A percentile compares a stretch with the other conserved stretches of the same genome.
Conservation (phyloP, 129 eudicot species). For the Flaveria linearis region DNA sequence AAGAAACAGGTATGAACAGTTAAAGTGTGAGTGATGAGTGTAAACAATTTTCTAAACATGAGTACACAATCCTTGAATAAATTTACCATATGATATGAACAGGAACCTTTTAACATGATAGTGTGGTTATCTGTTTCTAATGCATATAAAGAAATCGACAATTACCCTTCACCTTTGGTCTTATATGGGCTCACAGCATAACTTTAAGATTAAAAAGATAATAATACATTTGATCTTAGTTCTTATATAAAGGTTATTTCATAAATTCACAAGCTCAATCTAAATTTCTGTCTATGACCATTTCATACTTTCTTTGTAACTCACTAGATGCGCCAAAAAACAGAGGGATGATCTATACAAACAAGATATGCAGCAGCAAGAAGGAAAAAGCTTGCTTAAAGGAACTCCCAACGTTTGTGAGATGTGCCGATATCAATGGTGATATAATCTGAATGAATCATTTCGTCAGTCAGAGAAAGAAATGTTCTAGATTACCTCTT, state of each 20-base stretch:
- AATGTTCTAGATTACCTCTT: background rate
- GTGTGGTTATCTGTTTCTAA: background rate
- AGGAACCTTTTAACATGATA: background rate
- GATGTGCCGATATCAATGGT: background rate
- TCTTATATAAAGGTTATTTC: background rate
- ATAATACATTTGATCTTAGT: background rate
- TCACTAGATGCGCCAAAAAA: background rate
- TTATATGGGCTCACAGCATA: constrained; percentile 7
- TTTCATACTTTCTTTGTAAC: background rate
- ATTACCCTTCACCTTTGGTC: background rate
- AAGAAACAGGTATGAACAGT: background rate
- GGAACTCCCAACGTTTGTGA: background rate
- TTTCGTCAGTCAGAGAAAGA: background rate
- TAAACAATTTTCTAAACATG: constrained; percentile 18
- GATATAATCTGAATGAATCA: background rate
- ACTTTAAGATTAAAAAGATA: background rate
- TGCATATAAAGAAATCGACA: background rate
- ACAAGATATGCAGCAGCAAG: too few species aligned
- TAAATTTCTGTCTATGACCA: background rate
- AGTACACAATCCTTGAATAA: background rate
- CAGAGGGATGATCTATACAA: background rate
- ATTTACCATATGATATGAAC: constrained; percentile 8
- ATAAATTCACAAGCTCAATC: background rate
- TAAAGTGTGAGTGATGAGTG: constrained; percentile 3
- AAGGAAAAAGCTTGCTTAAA: background rate